Evolutionary conservation across 192 early-diverging fungal genomes (phyloP), one percentile per base, ranked within the genome.

Genomic region (Linnemannia exigua): DNA sequence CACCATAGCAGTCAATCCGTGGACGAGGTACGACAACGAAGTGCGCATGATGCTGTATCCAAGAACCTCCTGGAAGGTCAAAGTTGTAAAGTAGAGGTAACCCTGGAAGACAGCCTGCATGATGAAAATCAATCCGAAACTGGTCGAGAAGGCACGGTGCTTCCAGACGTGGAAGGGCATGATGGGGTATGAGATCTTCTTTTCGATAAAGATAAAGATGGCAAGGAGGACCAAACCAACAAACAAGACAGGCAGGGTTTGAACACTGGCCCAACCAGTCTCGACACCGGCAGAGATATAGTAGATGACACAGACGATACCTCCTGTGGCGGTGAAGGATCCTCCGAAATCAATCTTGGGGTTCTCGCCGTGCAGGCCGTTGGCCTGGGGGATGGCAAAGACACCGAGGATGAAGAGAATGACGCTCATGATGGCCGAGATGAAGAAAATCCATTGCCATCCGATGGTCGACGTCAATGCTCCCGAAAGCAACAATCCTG

Each of bases 61-160:
- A 28, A 82, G 41, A 14, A 88, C 76, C 19, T 91, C 88, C 74
- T 91, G 89, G 79, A 91, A 91, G 75, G 86, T 90, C 70, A 91
- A 68, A 5, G 90, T 91, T 8, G 82, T 76, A 44, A 80, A 87
- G 71, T 91, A 91, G 1, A 90, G 72, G 72, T 82, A 91, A 2
- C 86, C 84, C 31, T 82, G 79, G 79, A 91, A 91, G 4, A 80
- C 46, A 11, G 88, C 88, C 47, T 88, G 84, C 73, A 79, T 77
- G 31, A 82, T 81, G 58, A 86, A 86, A 48, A 86, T 80, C 20
- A 86, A 37, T 0, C 48, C 70, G 54, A 90, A 91, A 31, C 88
- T 88, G 58, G 80, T 80, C 16, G 79, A 70, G 70, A 91, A 91
- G 37, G 90, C 87, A 14, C 87, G 79, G 72, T 83, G 86, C 80